Evolutionary conservation across 768 basidiomycete species (phyloP).

Genomic region (Amanita subjunquillea): DNA sequence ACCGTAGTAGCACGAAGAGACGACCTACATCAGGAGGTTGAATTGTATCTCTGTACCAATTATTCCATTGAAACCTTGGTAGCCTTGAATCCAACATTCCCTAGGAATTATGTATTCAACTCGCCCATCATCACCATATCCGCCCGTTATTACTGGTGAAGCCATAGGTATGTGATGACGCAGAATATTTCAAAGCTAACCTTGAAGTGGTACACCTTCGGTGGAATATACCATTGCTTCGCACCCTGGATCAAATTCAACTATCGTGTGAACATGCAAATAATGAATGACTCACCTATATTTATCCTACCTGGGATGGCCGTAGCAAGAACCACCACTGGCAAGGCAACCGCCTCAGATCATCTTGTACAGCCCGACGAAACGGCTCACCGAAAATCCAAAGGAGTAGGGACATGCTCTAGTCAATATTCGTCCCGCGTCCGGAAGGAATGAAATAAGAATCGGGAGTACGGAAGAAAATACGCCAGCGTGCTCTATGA

Average conservation of each 20-base stretch:
- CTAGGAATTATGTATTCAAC: conserved; percentile 90
- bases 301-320: too few species aligned
- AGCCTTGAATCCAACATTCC: conserved; percentile 51
- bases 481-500: too few species aligned
- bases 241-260: conserved; percentile 95
- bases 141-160: conserved; percentile 76
- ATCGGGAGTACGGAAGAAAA: too few species aligned
- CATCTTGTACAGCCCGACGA: too few species aligned
- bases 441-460: too few species aligned
- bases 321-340: too few species aligned
- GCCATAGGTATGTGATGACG: not conserved
- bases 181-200: conserved; percentile 18
- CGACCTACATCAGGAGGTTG: conserved; percentile 72
- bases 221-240: conserved; percentile 88
- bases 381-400: too few species aligned
- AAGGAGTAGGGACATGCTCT: too few species aligned
- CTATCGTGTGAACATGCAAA: conserved; percentile 21
- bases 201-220: conserved; percentile 75
- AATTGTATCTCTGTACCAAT: conserved; percentile 83
- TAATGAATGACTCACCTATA: too few species aligned
- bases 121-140: conserved; percentile 73
- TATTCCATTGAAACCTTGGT: conserved; percentile 85
- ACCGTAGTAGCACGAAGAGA: not conserved
- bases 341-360: too few species aligned
- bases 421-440: too few species aligned